These are phyloP conservation scores for Primulina tabacum DNA, from an alignment of 257 asterid genomes.

Conservation along the genomic window DNA sequence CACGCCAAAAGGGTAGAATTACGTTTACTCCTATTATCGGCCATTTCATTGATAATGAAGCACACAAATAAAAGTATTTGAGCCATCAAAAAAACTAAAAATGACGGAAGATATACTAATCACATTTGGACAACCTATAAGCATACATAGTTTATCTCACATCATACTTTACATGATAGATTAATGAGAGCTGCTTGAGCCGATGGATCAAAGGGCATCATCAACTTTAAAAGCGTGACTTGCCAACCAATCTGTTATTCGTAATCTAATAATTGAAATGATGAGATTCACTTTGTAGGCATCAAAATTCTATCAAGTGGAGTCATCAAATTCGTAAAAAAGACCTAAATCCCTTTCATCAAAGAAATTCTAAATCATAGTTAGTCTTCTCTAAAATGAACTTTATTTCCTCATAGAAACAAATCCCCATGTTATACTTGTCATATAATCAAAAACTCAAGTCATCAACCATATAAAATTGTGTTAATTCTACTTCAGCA, in stretches of 20 bases:
- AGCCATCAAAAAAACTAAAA: not conserved
- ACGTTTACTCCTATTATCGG: not conserved
- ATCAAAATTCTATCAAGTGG: too few relatives aligned
- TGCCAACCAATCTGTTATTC: not conserved
- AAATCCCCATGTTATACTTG: not conserved
- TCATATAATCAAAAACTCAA: not conserved
- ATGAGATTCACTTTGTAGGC: not conserved
- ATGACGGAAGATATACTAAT: not conserved
- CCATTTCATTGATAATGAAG: not conserved
- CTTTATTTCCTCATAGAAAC: not conserved
- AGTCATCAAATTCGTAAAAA: too few relatives aligned
- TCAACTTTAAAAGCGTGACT: not conserved
- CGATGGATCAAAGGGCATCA: not conserved
- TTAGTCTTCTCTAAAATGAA: not conserved
- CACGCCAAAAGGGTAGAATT: constrained; percentile 8
- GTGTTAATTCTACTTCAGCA: not conserved
- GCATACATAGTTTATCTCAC: too few relatives aligned
- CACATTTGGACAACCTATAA: not conserved
- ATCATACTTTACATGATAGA: not conserved
- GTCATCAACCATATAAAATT: not conserved
- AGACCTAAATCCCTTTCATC: not conserved
- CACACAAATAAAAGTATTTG: too few relatives aligned
- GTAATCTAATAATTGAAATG: not conserved
- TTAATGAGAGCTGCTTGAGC: not conserved
- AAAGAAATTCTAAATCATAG: too few relatives aligned